phyloP scores from a whole-genome alignment of 371 early-diverging fungal species.

The Mucor indicus region DNA sequence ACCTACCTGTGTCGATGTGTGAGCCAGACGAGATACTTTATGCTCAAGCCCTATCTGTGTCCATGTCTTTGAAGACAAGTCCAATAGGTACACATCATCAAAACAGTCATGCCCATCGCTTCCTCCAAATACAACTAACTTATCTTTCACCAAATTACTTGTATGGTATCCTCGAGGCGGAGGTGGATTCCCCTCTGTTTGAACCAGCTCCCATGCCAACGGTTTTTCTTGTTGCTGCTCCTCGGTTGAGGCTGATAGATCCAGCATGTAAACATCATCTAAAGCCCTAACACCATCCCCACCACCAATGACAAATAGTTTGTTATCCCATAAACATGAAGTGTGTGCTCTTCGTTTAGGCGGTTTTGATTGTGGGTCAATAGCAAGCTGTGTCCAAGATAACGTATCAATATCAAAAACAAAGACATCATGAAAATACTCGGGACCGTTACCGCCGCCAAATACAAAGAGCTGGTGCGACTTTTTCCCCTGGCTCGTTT shows the following conservation, averaged over 20 bases:
- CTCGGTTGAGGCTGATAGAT: constrained; percentile 63
- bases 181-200: constrained; percentile 64
- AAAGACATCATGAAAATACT: constrained; percentile 80
- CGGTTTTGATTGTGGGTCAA: constrained; percentile 51
- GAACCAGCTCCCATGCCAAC: constrained; percentile 64
- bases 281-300: constrained; percentile 83
- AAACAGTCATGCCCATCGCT: constrained; percentile 89
- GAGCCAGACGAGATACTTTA: constrained; percentile 73
- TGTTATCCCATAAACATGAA: constrained; percentile 73
- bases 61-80: constrained; percentile 59
- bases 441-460: constrained; percentile 85
- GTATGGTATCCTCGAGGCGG: constrained; percentile 87
- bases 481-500: constrained; percentile 18
- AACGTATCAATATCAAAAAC: constrained; percentile 59
- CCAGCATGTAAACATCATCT: constrained; percentile 73
- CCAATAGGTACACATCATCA: constrained; percentile 76
- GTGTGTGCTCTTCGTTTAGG: constrained; percentile 86
- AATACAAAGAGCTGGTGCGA: constrained; percentile 64
- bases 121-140: constrained; percentile 83
- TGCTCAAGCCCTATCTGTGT: constrained; percentile 60
- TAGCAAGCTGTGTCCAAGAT: constrained; percentile 56
- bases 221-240: too few species aligned
- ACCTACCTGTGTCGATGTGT: constrained; percentile 85
- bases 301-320: constrained; percentile 81
- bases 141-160: constrained; percentile 73